Evolutionary conservation across 352 stramenopile genomes (phyloP), one percentile per base, ranked within the genome.

Genomic region (Paralagenidium karlingii): DNA sequence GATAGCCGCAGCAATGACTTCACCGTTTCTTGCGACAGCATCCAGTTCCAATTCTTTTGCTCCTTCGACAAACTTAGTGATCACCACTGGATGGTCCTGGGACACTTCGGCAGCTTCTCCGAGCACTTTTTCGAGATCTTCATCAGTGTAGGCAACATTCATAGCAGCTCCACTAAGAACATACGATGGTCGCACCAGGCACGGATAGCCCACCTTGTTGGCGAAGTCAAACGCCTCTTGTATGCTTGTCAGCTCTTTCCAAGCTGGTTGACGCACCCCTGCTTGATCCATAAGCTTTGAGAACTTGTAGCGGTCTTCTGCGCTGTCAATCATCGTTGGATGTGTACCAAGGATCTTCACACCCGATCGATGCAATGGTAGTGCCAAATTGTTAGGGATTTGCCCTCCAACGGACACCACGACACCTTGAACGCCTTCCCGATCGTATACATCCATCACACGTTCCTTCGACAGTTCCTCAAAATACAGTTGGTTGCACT

Each of bases 401-500:
- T 98, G 92, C 26, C 87, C 94, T 49, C 92, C 91, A 11, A 98
- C 89, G 45, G 76, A 95, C 13, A 98, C 85, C 34, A 97, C 69
- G 18, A 97, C 69, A 42, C 91, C 91, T 18, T 80, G 60, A 25
- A 81, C 58, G 27, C 73, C 73, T 52, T 94, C 83, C 36, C 69
- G 59, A 38, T 96, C 63, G 58, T 97, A 97, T 32, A 98, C 93
- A 55, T 98, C 92, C 43, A 96, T 61, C 31, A 98, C 87, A 43
- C 91, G 85, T 55, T 98, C 92, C 41, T 84, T 78, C 27, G 70
- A 73, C 9, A 98, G 70, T 55, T 98, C 94, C 43, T 98, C 92
- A 52, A 98, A 98, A 70, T 98, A 98, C n/a, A 98, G 58, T 43
- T 95, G 79, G 58, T 98, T 88, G 58, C 91, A 96, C 61, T 98